Evolutionary conservation across 257 asterid species (phyloP).

Genomic region (Jacaranda mimosifolia): DNA sequence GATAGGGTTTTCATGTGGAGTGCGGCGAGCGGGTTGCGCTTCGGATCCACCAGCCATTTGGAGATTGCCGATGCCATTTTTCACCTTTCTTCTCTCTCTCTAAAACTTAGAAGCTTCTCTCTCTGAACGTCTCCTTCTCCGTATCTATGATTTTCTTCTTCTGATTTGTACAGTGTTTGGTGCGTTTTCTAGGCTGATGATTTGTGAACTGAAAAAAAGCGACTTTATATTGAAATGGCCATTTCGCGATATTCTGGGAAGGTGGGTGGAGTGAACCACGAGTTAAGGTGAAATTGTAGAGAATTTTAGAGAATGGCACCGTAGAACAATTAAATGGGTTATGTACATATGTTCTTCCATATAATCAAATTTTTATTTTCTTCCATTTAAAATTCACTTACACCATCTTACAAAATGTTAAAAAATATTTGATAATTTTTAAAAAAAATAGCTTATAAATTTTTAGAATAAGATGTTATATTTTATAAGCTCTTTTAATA

Average conservation of each 20-base stretch:
- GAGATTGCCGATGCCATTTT: slow-evolving; percentile 62
- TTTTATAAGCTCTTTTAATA: too few species aligned
- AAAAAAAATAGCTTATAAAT: too few species aligned
- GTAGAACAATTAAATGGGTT: too few species aligned
- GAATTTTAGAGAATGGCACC: background rate
- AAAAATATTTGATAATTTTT: too few species aligned
- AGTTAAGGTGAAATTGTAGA: background rate
- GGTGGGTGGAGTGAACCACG: background rate
- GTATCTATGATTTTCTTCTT: background rate
- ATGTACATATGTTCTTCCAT: too few species aligned
- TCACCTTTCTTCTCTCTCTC: slow-evolving; percentile 9
- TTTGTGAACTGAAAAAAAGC: background rate
- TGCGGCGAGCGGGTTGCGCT: slow-evolving; percentile 79
- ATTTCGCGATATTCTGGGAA: background rate
- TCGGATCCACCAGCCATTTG: slow-evolving; percentile 81
- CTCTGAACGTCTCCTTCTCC: background rate
- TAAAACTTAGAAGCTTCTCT: slow-evolving; percentile 16
- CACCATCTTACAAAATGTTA: too few species aligned
- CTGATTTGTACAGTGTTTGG: background rate
- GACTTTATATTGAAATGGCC: background rate
- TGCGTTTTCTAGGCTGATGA: background rate
- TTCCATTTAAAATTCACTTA: too few species aligned
- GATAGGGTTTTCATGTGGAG: slow-evolving; percentile 67
- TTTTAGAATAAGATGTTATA: too few species aligned
- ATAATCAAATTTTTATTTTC: too few species aligned